Percentiles rank a stretch among this genome's conserved stretches.
Conservation (phyloP, 371 early-diverging fungal species). For the Mortierella sp. region DNA sequence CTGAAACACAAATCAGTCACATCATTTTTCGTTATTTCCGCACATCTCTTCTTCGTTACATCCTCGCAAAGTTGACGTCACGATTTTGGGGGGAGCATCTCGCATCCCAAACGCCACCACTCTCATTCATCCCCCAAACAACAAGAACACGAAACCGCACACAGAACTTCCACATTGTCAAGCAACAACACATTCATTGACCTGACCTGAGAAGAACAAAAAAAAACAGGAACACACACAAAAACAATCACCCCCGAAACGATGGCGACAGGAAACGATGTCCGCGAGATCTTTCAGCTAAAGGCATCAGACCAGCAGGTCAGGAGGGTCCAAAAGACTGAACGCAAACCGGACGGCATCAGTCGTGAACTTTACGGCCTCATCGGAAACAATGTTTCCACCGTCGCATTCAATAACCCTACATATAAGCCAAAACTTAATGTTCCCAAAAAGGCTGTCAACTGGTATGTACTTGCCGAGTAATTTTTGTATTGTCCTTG, state of each 20-base stretch:
- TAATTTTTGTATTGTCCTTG: background rate
- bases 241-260: too few species aligned
- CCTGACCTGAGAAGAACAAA: background rate
- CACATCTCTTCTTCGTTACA: background rate
- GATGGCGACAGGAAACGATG: slow-evolving; percentile 71
- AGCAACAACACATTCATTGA: background rate
- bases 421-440: slow-evolving; percentile 81
- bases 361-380: slow-evolving; percentile 77
- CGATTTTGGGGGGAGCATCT: too few species aligned
- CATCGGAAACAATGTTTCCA: slow-evolving; percentile 77
- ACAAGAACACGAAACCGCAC: background rate
- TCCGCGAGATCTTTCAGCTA: slow-evolving; percentile 77
- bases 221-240: background rate
- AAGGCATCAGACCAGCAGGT: slow-evolving; percentile 62
- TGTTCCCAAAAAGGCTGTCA: slow-evolving; percentile 72
- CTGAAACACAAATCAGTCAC: background rate
- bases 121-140: background rate
- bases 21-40: background rate
- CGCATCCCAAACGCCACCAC: slow-evolving; percentile 13
- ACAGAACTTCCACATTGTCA: background rate
- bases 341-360: slow-evolving; percentile 76
- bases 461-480: slow-evolving; percentile 61
- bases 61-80: background rate
- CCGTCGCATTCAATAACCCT: slow-evolving; percentile 75
- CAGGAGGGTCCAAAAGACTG: slow-evolving; percentile 57